phyloP scores from a whole-genome alignment of 441 rosid genomes.

The Eugenia klotzschiana region DNA sequence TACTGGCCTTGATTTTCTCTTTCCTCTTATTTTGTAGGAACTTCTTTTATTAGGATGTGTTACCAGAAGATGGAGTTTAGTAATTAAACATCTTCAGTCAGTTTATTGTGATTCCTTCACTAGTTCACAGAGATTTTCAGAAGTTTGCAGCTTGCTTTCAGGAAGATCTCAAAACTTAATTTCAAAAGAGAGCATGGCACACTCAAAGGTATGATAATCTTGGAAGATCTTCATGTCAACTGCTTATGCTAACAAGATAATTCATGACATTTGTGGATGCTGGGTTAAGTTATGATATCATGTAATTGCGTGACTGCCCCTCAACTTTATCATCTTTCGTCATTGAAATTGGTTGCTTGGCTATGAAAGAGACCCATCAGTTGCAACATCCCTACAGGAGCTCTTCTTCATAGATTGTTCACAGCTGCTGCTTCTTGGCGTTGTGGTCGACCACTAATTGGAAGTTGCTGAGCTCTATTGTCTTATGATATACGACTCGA shows the following conservation, averaged over 20 bases:
- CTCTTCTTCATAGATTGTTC: background rate
- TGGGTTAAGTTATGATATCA: background rate
- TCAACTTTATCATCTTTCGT: background rate
- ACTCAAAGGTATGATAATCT: constrained; percentile 25
- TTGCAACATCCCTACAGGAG: background rate
- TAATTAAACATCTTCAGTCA: constrained; percentile 47
- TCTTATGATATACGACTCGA: background rate
- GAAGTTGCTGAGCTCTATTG: background rate
- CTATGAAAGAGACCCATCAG: background rate
- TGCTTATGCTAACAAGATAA: background rate
- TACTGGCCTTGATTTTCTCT: background rate
- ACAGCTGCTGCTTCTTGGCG: background rate
- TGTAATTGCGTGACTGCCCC: background rate
- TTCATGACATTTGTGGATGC: background rate
- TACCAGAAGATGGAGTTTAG: constrained; percentile 36
- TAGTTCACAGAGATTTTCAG: constrained; percentile 39
- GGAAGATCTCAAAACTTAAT: constrained; percentile 23
- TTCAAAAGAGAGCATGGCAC: constrained; percentile 17
- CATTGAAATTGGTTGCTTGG: background rate
- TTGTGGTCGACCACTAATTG: background rate
- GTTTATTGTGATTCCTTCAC: constrained; percentile 34
- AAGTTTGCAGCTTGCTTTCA: constrained; percentile 30
- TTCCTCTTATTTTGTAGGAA: constrained; percentile 27
- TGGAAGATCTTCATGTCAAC: background rate
- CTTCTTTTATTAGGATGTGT: constrained; percentile 60